These are phyloP conservation scores for Lasiodiplodia gonubiensis DNA, from an alignment of 2,329 filamentous ascomycete species.

Conservation along the genomic window DNA sequence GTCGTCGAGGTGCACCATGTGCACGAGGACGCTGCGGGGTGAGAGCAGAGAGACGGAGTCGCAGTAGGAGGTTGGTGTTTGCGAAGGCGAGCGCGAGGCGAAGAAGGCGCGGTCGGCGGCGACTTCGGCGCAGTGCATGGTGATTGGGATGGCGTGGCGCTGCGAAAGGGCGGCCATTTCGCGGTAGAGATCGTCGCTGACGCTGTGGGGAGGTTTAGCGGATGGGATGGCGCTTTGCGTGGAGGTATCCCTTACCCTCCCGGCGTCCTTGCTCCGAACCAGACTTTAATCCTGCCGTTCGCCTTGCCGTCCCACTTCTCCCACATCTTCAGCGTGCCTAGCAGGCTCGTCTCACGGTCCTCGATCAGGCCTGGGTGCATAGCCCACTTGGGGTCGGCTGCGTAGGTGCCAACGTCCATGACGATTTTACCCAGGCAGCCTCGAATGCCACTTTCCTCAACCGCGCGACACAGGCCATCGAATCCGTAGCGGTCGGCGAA, in stretches of 20 bases:
- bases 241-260: slow-evolving; percentile 38
- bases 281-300: slow-evolving; percentile 44
- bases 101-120: slow-evolving; percentile 43
- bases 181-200: slow-evolving; percentile 42
- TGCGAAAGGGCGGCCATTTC: slow-evolving; percentile 43
- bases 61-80: slow-evolving; percentile 48
- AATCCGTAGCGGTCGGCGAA: slow-evolving; percentile 56
- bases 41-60: slow-evolving; percentile 42
- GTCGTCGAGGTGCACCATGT: slow-evolving; percentile 59
- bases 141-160: slow-evolving; percentile 43
- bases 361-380: slow-evolving; percentile 53
- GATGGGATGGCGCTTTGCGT: neutral
- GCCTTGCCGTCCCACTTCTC: slow-evolving; percentile 45
- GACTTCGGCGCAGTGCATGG: slow-evolving; percentile 49
- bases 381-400: slow-evolving; percentile 49
- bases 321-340: slow-evolving; percentile 42
- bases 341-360: slow-evolving; percentile 43
- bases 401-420: slow-evolving; percentile 53
- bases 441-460: slow-evolving; percentile 53
- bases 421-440: slow-evolving; percentile 54
- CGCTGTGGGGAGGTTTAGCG: slow-evolving; percentile 29
- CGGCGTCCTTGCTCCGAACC: slow-evolving; percentile 48
- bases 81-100: slow-evolving; percentile 41
- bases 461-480: slow-evolving; percentile 51
- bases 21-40: slow-evolving; percentile 55